These are phyloP conservation scores for Coemansia sp. DNA, from an alignment of 192 early-diverging fungal species.

Conservation along the genomic window DNA sequence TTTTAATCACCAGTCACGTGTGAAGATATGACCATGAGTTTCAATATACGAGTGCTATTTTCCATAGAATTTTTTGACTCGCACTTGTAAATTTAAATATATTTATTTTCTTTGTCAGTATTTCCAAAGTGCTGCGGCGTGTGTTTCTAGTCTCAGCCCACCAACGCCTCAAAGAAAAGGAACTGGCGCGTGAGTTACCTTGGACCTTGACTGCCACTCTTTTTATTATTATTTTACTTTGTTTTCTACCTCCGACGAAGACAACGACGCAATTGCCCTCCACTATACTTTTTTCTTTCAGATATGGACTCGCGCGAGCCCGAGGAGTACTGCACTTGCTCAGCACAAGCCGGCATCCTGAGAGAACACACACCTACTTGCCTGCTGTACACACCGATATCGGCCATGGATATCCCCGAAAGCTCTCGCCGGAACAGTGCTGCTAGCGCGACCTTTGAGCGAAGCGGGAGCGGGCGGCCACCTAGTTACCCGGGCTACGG, in stretches of 20 bases:
- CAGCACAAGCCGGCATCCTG: slow-evolving; percentile 31
- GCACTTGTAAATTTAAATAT: not conserved
- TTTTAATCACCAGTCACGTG: slow-evolving; percentile 14
- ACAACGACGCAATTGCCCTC: not conserved
- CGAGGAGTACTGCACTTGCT: slow-evolving; percentile 54
- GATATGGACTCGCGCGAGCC: slow-evolving; percentile 45
- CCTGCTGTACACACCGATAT: slow-evolving; percentile 53
- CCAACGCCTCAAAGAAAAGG: not conserved
- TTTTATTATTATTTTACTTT: not conserved
- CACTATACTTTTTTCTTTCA: not conserved
- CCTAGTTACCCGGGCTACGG: slow-evolving; percentile 50
- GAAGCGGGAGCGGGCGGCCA: slow-evolving; percentile 22
- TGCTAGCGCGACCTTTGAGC: slow-evolving; percentile 22
- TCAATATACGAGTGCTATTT: not conserved
- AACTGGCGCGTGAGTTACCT: not conserved
- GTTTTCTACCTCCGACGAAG: slow-evolving; percentile 8
- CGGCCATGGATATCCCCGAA: slow-evolving; percentile 45
- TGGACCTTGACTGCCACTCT: not conserved
- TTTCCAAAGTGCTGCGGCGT: not conserved
- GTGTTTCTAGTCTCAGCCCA: not conserved
- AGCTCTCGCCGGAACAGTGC: slow-evolving; percentile 36
- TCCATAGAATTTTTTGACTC: not conserved
- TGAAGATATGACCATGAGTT: not conserved
- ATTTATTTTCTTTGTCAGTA: not conserved
- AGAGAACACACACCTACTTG: slow-evolving; percentile 56